phyloP scores from a whole-genome alignment of 495 filamentous ascomycete species.

The Daldinia vernicosa region DNA sequence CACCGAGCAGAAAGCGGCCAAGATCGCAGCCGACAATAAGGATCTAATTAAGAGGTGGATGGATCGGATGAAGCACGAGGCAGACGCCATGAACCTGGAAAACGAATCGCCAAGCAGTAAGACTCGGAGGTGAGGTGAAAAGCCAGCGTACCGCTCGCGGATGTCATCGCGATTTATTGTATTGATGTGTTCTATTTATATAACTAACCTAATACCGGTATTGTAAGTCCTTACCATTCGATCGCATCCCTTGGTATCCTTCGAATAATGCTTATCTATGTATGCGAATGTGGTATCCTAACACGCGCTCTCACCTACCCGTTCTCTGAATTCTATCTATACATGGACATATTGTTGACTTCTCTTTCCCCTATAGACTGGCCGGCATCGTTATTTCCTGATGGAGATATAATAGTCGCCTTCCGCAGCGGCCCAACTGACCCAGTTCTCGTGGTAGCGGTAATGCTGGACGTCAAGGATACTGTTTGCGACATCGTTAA shows the following conservation, averaged over 20 bases:
- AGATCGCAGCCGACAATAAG: constrained; percentile 82
- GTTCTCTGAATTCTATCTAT: constrained; percentile 32
- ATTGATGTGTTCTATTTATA: constrained; percentile 37
- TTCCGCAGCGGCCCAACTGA: constrained; percentile 89
- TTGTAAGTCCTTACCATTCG: constrained; percentile 26
- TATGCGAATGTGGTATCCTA: constrained; percentile 44
- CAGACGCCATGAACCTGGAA: constrained; percentile 82
- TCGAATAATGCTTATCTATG: constrained; percentile 35
- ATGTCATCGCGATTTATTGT: constrained; percentile 24
- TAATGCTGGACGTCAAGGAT: constrained; percentile 77
- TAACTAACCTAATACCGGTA: constrained; percentile 21
- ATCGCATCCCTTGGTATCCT: constrained; percentile 31
- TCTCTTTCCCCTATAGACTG: not conserved
- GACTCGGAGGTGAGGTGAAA: constrained; percentile 26
- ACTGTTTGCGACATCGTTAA: constrained; percentile 76
- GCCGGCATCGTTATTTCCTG: constrained; percentile 65
- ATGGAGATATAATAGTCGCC: constrained; percentile 89
- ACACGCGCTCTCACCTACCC: constrained; percentile 21
- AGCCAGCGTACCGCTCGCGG: not conserved
- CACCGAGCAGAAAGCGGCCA: constrained; percentile 73
- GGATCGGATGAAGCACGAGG: constrained; percentile 83
- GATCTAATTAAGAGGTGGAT: constrained; percentile 92
- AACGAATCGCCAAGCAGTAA: constrained; percentile 49
- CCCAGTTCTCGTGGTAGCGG: constrained; percentile 80
- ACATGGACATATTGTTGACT: constrained; percentile 19